Evolutionary conservation across 2,329 filamentous ascomycete genomes (phyloP).

Genomic region (Diaporthe destruens): DNA sequence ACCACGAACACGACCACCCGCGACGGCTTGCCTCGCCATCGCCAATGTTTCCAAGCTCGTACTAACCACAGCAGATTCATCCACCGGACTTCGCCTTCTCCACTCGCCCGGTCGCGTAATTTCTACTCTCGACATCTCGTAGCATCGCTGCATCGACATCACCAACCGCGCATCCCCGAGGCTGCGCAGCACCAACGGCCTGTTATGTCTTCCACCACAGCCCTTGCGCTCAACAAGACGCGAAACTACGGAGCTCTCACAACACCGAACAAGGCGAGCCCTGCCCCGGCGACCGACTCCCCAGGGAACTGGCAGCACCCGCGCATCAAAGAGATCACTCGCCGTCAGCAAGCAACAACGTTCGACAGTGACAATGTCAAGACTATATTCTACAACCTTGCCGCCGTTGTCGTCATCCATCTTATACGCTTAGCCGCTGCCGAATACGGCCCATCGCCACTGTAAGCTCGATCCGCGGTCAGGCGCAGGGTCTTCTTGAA

Average conservation of each 20-base stretch:
- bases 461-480: constrained; percentile 52
- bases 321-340: constrained; percentile 86
- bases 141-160: constrained; percentile 4
- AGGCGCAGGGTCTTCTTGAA: constrained; percentile 38
- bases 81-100: not conserved
- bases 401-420: constrained; percentile 53
- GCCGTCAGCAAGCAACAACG: constrained; percentile 80
- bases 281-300: constrained; percentile 59
- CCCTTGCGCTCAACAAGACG: constrained; percentile 42
- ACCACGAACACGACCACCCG: constrained; percentile 21
- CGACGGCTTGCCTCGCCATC: constrained; percentile 35
- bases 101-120: not conserved
- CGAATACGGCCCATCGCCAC: constrained; percentile 51
- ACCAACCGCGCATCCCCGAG: not conserved
- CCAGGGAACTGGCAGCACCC: constrained; percentile 94
- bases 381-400: constrained; percentile 76
- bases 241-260: constrained; percentile 34
- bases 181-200: not conserved
- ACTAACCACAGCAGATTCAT: constrained; percentile 40
- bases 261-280: constrained; percentile 46
- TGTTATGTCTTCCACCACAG: constrained; percentile 50
- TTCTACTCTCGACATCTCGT: not conserved
- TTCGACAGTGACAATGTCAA: constrained; percentile 84
- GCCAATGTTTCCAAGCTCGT: not conserved
- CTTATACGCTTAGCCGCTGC: constrained; percentile 55